Evolutionary conservation across 805 yeast genomes (phyloP).

Genomic region (Yarrowia porcina): DNA sequence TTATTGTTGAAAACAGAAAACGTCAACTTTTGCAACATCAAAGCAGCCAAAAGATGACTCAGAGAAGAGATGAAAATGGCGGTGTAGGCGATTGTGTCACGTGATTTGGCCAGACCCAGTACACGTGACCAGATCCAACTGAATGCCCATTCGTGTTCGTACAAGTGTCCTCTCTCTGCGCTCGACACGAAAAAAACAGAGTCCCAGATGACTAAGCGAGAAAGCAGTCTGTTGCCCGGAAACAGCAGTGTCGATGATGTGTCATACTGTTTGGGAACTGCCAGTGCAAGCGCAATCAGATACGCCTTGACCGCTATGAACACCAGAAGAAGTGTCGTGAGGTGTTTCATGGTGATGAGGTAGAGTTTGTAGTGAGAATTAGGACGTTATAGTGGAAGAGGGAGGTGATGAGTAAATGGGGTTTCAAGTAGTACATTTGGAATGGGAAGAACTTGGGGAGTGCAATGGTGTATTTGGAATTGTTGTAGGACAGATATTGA

Average conservation of each 20-base stretch:
- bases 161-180: slow-evolving; percentile 50
- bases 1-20: slow-evolving; percentile 26
- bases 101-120: neutral
- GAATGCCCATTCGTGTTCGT: slow-evolving; percentile 89
- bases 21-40: slow-evolving; percentile 53
- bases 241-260: slow-evolving; percentile 7
- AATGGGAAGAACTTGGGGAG: too few species aligned
- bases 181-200: slow-evolving; percentile 68
- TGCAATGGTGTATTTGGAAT: too few species aligned
- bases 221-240: neutral
- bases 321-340: neutral
- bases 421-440: too few species aligned
- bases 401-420: too few species aligned
- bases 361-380: too few species aligned
- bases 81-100: slow-evolving; percentile 38
- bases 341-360: neutral
- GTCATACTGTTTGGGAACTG: slow-evolving; percentile 15
- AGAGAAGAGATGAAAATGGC: slow-evolving; percentile 52
- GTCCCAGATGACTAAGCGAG: slow-evolving; percentile 72
- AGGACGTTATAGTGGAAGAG: too few species aligned
- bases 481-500: too few species aligned
- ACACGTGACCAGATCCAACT: slow-evolving; percentile 71
- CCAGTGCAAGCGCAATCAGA: neutral
- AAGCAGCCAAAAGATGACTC: slow-evolving; percentile 49
- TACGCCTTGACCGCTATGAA: slow-evolving; percentile 9